Evolutionary conservation across 139 green algal genomes (phyloP), one percentile per base, ranked within the genome.

Genomic region (Micractinium conductrix): DNA sequence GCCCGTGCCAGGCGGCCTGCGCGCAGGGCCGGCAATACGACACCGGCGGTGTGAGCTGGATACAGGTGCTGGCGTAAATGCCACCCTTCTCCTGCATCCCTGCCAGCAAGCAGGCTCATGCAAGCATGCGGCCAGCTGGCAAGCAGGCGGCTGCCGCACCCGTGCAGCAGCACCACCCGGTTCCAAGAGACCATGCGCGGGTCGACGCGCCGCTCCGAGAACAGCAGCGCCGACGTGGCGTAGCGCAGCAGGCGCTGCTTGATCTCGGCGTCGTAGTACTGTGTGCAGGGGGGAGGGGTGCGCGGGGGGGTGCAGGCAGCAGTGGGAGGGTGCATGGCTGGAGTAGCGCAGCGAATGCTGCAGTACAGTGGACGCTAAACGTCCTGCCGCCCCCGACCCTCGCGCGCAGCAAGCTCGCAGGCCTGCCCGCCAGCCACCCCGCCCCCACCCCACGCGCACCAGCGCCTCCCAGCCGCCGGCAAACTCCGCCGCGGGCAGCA

Each of bases 111-210:
- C 48, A 10, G 12, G 10, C 12, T 58, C 48, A 58, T 58, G 48
- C 48, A 58, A 14, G 48, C 48, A 14, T 14, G 48, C 48, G 10
- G 48, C 48, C 48, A 14, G n/a, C n/a, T n/a, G n/a, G 12, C 14
- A 10, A 22, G 48, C n/a, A 17, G 3, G 33, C 14, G 1, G 33
- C 65, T 10, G 12, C 26, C 65, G 5, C 65, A 72, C 65, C 96
- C 96, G 86, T 99, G 96, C 88, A 99, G 92, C 70, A 98, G 87
- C 30, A 98, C 93, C 33, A 98, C 91, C 53, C 95, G 90, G 86
- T 98, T 98, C 92, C 94, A 98, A 65, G 86, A 87, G 35, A 98
- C 90, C n/a, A 98, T 79, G 58, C 93, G 83, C 12, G 75, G 58
- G 85, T 95, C 84, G n/a, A 99, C 96, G 3, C 91, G 87, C 9